Evolutionary conservation across 768 basidiomycete species (phyloP).

Genomic region (Boletus rex-veris): DNA sequence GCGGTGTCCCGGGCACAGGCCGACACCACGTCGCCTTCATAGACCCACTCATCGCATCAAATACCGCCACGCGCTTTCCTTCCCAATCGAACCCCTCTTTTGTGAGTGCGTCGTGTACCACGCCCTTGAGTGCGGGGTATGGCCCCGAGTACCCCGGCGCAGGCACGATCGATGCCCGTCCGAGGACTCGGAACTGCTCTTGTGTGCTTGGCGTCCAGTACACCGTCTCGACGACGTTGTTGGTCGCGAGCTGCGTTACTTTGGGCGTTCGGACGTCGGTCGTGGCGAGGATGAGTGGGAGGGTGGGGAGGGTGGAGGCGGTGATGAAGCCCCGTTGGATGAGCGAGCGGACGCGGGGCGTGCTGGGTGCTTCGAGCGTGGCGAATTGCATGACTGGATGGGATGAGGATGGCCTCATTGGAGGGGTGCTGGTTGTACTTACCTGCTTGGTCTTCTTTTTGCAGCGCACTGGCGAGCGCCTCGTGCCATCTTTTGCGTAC

Average conservation of each 20-base stretch:
- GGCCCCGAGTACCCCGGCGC: constrained; percentile 35
- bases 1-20: constrained; percentile 57
- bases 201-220: constrained; percentile 71
- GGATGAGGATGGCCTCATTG: not conserved
- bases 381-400: constrained; percentile 53
- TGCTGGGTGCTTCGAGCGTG: constrained; percentile 23
- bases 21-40: constrained; percentile 74
- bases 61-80: constrained; percentile 53
- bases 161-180: constrained; percentile 54
- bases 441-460: constrained; percentile 37
- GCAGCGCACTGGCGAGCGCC: constrained; percentile 41
- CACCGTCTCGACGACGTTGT: constrained; percentile 47
- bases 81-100: constrained; percentile 56
- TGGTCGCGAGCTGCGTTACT: constrained; percentile 31
- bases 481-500: constrained; percentile 43
- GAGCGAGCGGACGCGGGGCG: constrained; percentile 63
- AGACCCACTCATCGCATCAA: constrained; percentile 52
- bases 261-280: constrained; percentile 77
- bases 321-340: constrained; percentile 59
- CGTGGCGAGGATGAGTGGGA: constrained; percentile 61
- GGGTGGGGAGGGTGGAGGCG: constrained; percentile 37
- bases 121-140: constrained; percentile 12
- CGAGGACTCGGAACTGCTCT: constrained; percentile 74
- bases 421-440: not conserved
- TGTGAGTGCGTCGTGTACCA: constrained; percentile 34